phyloP scores from a whole-genome alignment of 768 basidiomycete species.

The Kwoniella botswanensis region DNA sequence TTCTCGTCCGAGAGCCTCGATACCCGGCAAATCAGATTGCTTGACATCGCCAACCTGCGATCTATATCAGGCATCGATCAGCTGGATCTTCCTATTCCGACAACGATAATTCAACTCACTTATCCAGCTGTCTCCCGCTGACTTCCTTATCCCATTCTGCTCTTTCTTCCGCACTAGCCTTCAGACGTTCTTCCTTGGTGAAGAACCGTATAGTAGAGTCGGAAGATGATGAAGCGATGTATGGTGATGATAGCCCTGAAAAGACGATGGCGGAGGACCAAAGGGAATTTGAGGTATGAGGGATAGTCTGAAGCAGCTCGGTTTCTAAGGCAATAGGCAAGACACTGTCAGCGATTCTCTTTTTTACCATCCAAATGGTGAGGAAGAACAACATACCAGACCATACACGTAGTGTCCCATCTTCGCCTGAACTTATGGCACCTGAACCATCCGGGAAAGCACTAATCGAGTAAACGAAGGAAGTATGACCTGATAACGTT shows the following conservation, averaged over 20 bases:
- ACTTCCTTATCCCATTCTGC: constrained; percentile 64
- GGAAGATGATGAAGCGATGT: constrained; percentile 89
- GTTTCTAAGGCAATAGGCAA: constrained; percentile 72
- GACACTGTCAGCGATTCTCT: not conserved
- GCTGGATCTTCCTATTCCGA: too few relatives aligned
- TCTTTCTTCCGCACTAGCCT: constrained; percentile 69
- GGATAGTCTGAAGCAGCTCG: constrained; percentile 83
- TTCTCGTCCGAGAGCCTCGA: constrained; percentile 75
- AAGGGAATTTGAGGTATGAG: constrained; percentile 95
- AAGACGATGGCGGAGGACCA: constrained; percentile 89
- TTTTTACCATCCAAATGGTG: not conserved
- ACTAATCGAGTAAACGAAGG: constrained; percentile 90
- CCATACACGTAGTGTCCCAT: constrained; percentile 91
- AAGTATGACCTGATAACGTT: constrained; percentile 89
- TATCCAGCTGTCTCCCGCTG: constrained; percentile 76
- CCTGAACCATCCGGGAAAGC: constrained; percentile 74
- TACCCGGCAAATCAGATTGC: constrained; percentile 83
- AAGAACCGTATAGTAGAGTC: constrained; percentile 88
- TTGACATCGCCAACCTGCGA: constrained; percentile 86
- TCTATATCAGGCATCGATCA: constrained; percentile 48
- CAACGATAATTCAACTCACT: constrained; percentile 53
- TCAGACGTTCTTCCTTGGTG: constrained; percentile 69
- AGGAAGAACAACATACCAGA: constrained; percentile 64
- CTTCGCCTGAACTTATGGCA: constrained; percentile 89
- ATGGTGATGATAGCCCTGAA: constrained; percentile 65